Conservation (phyloP, 177 flowering plant species). For the Vitis hybrid region DNA sequence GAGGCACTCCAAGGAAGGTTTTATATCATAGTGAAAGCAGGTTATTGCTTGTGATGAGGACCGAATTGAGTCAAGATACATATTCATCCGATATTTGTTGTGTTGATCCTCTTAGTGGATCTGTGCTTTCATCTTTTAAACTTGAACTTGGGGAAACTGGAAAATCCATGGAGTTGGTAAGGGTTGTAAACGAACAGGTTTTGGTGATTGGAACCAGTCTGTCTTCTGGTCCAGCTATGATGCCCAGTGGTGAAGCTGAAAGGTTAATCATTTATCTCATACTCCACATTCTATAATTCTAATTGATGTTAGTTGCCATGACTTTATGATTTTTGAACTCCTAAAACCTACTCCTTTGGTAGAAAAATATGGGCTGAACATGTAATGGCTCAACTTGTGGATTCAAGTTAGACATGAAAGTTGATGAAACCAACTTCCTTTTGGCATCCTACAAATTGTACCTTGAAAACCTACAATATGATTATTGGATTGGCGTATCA, state of each 20-base stretch:
- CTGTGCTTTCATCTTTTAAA: conserved; percentile 58
- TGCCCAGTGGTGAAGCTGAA: conserved; percentile 99
- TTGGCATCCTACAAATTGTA: too few species aligned
- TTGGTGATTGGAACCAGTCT: conserved; percentile 86
- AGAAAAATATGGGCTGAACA: too few species aligned
- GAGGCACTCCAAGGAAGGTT: conserved; percentile 91
- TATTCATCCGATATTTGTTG: conserved; percentile 85
- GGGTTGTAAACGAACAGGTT: conserved; percentile 71
- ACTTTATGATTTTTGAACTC: neutral
- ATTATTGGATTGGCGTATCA: neutral
- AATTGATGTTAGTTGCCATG: neutral
- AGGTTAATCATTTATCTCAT: conserved; percentile 38
- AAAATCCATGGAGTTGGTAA: conserved; percentile 87
- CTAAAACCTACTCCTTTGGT: too few species aligned
- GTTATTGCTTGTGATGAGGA: conserved; percentile 86
- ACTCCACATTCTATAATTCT: neutral
- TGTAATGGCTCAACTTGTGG: too few species aligned
- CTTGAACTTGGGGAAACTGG: conserved; percentile 82
- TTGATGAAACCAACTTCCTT: too few species aligned
- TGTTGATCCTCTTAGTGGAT: conserved; percentile 87
- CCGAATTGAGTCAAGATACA: conserved; percentile 49
- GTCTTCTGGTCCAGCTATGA: conserved; percentile 83
- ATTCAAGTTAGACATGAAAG: too few species aligned
- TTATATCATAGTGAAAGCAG: conserved; percentile 82
- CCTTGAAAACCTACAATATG: neutral